A percentile compares a stretch with the other conserved stretches of the same genome.
These are phyloP conservation scores for Spergularia azorica DNA, from an alignment of 179 eudicot species.

Conservation along the genomic window DNA sequence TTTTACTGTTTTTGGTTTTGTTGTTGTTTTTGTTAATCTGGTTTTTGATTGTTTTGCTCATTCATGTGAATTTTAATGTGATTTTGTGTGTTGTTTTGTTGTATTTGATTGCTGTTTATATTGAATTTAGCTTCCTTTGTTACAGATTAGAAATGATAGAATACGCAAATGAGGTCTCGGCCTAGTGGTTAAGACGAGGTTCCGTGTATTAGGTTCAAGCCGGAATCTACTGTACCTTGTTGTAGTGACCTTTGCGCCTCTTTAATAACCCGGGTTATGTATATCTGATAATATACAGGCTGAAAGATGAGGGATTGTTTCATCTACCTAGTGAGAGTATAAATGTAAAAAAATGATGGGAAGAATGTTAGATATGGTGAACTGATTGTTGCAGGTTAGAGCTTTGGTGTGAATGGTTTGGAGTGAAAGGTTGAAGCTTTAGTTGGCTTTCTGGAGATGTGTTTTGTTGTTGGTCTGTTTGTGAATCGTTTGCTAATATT, in stretches of 20 bases:
- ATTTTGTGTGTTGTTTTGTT: not conserved
- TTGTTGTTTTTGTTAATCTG: not conserved
- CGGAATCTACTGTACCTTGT: too few relatives aligned
- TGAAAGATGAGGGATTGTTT: not conserved
- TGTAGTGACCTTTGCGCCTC: too few relatives aligned
- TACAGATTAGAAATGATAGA: not conserved
- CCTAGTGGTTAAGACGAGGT: too few relatives aligned
- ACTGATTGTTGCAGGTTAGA: conserved; percentile 1
- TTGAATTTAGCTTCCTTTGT: not conserved
- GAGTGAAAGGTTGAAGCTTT: too few relatives aligned
- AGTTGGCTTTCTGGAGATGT: not conserved
- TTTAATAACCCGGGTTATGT: too few relatives aligned
- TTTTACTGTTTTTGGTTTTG: not conserved
- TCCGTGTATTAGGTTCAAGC: too few relatives aligned
- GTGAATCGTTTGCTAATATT: too few relatives aligned
- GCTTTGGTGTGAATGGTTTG: not conserved
- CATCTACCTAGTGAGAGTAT: not conserved
- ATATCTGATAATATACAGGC: not conserved
- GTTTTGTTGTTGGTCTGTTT: too few relatives aligned
- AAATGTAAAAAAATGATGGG: conserved; percentile 4
- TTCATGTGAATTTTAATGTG: not conserved
- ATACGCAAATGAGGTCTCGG: not conserved
- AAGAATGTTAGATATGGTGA: not conserved
- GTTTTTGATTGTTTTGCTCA: not conserved
- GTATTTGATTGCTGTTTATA: not conserved